Evolutionary conservation across 129 eudicot genomes (phyloP), one percentile per base, ranked within the genome.

Genomic region (Flaveria robusta): DNA sequence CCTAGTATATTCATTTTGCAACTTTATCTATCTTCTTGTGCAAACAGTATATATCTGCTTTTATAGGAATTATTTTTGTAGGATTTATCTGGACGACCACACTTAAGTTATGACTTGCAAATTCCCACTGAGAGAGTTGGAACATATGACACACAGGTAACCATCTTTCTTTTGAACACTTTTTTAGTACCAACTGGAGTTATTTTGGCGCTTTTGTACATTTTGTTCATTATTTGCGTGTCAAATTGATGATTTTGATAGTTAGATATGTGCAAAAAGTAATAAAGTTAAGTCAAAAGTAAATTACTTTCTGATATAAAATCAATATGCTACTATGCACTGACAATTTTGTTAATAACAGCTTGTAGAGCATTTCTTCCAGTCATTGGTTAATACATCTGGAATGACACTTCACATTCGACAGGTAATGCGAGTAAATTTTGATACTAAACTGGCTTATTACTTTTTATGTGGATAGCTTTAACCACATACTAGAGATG

Each of bases 301-400:
- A 15, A 18, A 46, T 77, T 39, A 26, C 43, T 55, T 67, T 58
- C 20, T 71, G 22, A 71, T 11, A 13, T 49, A 10, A 49, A 7
- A 63, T 62, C 10, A 49, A 37, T 64, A 79, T 27, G 20, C 31
- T 58, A 14, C 18, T 2, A 22, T 49, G n/a, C 56, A 58, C 50
- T 46, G 34, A 50, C 49, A 45, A 5, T 62, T 64, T 65, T 67
- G 59, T 80, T 81, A 11, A 27, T 23, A 43, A 51, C 80, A 94
- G 98, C 85, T 91, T 62, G 98, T 93, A 86, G 98, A 91, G 85
- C 97, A 93, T 81, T 93, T 93, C 83, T 93, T 93, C 84, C 98
- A 93, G 91, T 93, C 98, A 64, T 45, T 93, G 87, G 98, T 93
- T 72, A 93, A 93, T 79, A 93, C 98, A 34, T 91, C 98, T 82